phyloP scores from a whole-genome alignment of 1,139 yeast genomes.

The Suhomyces terraborum region DNA sequence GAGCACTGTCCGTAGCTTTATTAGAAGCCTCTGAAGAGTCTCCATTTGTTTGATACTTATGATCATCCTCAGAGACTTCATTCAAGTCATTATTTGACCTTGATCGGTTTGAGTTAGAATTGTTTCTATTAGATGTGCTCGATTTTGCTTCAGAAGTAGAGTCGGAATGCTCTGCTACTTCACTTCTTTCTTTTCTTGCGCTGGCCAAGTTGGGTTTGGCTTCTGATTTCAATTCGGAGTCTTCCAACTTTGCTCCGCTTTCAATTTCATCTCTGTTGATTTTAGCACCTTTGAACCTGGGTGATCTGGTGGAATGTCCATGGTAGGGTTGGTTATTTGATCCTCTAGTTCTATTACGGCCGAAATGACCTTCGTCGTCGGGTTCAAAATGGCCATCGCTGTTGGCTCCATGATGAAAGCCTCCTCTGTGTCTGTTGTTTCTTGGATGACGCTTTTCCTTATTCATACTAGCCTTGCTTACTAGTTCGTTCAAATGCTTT shows the following conservation, averaged over 20 bases:
- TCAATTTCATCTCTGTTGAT: background rate
- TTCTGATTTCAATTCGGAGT: background rate
- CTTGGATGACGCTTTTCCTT: conserved; percentile 12
- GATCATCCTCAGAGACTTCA: background rate
- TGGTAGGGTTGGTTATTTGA: background rate
- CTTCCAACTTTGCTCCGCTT: background rate
- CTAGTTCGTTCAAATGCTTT: conserved; percentile 35
- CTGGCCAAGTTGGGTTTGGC: background rate
- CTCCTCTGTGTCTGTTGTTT: conserved; percentile 1
- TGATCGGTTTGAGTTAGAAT: background rate
- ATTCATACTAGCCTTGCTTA: conserved; percentile 18
- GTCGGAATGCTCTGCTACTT: background rate
- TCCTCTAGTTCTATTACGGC: conserved; percentile 8
- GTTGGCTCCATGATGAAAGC: background rate
- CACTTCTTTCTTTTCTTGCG: conserved; percentile 14
- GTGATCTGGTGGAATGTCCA: conserved; percentile 3
- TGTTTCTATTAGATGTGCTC: background rate
- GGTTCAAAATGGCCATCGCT: background rate
- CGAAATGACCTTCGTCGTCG: background rate
- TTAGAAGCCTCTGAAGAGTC: background rate
- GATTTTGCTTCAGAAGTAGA: background rate
- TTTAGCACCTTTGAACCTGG: conserved; percentile 5
- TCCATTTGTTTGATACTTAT: background rate
- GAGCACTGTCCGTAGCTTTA: conserved; percentile 6
- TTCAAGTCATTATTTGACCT: background rate